Percentiles rank a stretch among this genome's conserved stretches.
phyloP scores from a whole-genome alignment of 192 early-diverging fungal genomes.

The Podila epicladia region DNA sequence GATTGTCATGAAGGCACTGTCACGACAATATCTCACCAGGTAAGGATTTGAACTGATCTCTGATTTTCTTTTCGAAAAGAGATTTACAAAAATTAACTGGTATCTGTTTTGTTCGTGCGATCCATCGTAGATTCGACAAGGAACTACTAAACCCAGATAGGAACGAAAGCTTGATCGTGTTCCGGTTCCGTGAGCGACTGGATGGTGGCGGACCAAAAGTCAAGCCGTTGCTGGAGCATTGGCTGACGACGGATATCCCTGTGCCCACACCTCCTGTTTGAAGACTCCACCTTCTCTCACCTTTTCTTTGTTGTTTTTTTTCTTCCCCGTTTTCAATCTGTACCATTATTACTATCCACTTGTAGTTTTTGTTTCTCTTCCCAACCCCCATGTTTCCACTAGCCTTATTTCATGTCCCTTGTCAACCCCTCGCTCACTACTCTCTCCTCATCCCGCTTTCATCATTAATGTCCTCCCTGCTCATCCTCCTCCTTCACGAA shows the following conservation, averaged over 20 bases:
- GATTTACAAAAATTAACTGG: not conserved
- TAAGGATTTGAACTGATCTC: conserved; percentile 4
- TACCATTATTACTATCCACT: too few relatives aligned
- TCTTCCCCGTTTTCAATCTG: too few relatives aligned
- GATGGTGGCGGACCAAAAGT: conserved; percentile 35
- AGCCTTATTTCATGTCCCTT: too few relatives aligned
- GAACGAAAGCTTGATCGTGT: conserved; percentile 46
- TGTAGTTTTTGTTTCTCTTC: too few relatives aligned
- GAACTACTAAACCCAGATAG: conserved; percentile 51
- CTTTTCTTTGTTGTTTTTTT: too few relatives aligned
- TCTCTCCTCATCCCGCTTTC: too few relatives aligned
- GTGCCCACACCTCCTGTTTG: not conserved
- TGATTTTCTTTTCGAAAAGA: not conserved
- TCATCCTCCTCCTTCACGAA: too few relatives aligned
- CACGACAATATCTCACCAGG: conserved; percentile 47
- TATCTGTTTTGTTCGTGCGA: not conserved
- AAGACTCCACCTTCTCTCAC: too few relatives aligned
- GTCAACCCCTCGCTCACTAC: too few relatives aligned
- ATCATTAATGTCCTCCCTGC: too few relatives aligned
- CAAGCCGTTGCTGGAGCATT: conserved; percentile 31
- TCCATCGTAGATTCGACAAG: conserved; percentile 37
- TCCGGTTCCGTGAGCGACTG: conserved; percentile 43
- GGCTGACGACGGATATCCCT: conserved; percentile 32
- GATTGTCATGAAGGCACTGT: conserved; percentile 30
- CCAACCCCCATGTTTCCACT: too few relatives aligned